phyloP scores from a whole-genome alignment of 139 green algal species.

The Monoraphidium neglectum region DNA sequence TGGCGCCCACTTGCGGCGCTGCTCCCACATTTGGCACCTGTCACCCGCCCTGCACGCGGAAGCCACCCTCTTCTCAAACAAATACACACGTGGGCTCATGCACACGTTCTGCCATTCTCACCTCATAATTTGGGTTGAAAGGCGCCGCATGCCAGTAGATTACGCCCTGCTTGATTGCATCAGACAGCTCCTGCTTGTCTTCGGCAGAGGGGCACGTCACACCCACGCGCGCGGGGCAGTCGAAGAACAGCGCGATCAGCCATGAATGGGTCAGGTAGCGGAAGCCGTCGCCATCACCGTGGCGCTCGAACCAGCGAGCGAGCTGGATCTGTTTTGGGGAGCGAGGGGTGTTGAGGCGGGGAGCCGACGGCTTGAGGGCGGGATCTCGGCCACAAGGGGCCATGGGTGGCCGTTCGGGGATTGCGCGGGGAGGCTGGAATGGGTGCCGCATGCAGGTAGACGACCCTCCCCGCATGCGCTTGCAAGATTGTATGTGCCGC shows the following conservation, averaged over 20 bases:
- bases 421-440: too few relatives aligned
- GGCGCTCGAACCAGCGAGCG: background rate
- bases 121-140: slow-evolving; percentile 58
- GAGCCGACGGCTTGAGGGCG: background rate
- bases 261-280: slow-evolving; percentile 52
- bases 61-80: too few relatives aligned
- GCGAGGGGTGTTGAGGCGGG: background rate
- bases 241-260: slow-evolving; percentile 59
- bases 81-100: too few relatives aligned
- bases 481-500: too few relatives aligned
- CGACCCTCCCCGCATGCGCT: too few relatives aligned
- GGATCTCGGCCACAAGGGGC: background rate
- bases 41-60: too few relatives aligned
- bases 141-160: slow-evolving; percentile 67
- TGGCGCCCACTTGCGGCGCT: too few relatives aligned
- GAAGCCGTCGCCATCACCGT: slow-evolving; percentile 31
- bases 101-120: too few relatives aligned
- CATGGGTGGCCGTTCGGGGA: background rate
- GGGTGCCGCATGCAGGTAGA: too few relatives aligned
- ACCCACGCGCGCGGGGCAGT: slow-evolving; percentile 58
- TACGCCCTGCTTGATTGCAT: slow-evolving; percentile 41
- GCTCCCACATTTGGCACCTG: too few relatives aligned
- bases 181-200: slow-evolving; percentile 24
- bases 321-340: background rate
- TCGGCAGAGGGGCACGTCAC: slow-evolving; percentile 46